Percentiles rank a stretch among this genome's conserved stretches.
phyloP scores from a whole-genome alignment of 345 rosid species.

The Camelina laxa region DNA sequence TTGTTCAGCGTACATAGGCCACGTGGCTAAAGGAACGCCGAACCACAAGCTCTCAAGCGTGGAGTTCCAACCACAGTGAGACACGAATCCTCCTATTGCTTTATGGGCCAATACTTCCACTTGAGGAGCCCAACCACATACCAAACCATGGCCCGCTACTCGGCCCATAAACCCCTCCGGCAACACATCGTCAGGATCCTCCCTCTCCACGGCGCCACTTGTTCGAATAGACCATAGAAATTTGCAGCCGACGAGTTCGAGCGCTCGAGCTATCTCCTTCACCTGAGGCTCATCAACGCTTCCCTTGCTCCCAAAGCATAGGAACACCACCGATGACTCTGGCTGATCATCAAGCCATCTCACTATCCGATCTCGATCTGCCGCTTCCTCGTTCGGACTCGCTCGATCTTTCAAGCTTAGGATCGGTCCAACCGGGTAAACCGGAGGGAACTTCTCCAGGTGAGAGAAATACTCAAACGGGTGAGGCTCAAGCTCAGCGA shows the following conservation, averaged over 20 bases:
- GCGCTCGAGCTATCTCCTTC: constrained; percentile 53
- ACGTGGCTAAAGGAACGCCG: constrained; percentile 51
- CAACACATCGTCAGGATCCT: constrained; percentile 22
- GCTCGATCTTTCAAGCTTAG: constrained; percentile 42
- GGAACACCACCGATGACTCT: constrained; percentile 51
- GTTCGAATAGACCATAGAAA: constrained; percentile 44
- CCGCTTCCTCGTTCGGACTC: constrained; percentile 34
- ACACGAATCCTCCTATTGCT: constrained; percentile 54
- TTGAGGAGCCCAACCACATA: constrained; percentile 57
- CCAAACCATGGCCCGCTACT: constrained; percentile 36
- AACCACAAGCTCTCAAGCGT: constrained; percentile 60
- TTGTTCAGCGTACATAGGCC: constrained; percentile 62
- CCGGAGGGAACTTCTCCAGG: constrained; percentile 17
- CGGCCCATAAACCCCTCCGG: constrained; percentile 51
- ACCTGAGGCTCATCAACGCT: constrained; percentile 45
- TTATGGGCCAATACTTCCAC: constrained; percentile 48
- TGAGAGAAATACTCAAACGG: constrained; percentile 26
- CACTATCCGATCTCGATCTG: constrained; percentile 27
- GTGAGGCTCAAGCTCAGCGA: constrained; percentile 50
- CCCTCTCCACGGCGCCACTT: not conserved
- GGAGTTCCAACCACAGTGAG: constrained; percentile 71
- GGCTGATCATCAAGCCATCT: constrained; percentile 65
- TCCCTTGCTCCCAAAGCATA: constrained; percentile 59
- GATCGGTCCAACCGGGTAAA: constrained; percentile 51
- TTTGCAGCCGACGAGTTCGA: constrained; percentile 47